Evolutionary conservation across 2,329 filamentous ascomycete species (phyloP), one percentile per base, ranked within the genome.

Genomic region (Ophiostoma tasmaniense): DNA sequence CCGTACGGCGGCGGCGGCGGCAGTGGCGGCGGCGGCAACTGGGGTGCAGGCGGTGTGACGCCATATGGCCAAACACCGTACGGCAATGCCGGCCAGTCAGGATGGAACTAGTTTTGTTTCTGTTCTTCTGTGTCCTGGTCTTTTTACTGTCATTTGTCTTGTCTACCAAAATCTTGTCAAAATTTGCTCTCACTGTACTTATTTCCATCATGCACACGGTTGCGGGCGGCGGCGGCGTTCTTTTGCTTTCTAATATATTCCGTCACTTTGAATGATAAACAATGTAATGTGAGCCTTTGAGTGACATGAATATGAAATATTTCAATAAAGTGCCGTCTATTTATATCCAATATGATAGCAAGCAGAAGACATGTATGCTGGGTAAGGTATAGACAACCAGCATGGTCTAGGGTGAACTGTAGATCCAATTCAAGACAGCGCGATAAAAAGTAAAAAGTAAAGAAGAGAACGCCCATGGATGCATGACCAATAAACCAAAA

Each of bases 1-100:
- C 88, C 90, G 0, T 91, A 89, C 74, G 87, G 83, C 30, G 75
- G 74, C 64, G 66, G 80, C 67, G 81, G 85, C 71, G 90, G 85
- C 20, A 79, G 80, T 28, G 85, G 85, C 30, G 83, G 80, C 67
- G 81, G 85, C 71, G 90, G 85, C 75, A 81, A 86, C 22, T 93
- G 90, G 86, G 89, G 89, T 22, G 83, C 77, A 66, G 85, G 80
- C 62, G 80, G 80, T 11, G 80, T 80, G 3, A 83, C 81, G 13
- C 81, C 81, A 0, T 83, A 82, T 69, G 76, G 77, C 6, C 78
- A 77, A 7, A 81, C 79, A 4, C 79, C 80, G 1, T 83, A 83
- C 65, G 84, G 84, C 17, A 80, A 81, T 52, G 83, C 84, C 33
- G 61, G 61, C 79, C 79, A 81, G 70, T 78, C 78, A 62, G 80